Percentiles rank a stretch among this genome's conserved stretches.
phyloP scores from a whole-genome alignment of 78 protist genomes.

The Dictyostelium citrinum region DNA sequence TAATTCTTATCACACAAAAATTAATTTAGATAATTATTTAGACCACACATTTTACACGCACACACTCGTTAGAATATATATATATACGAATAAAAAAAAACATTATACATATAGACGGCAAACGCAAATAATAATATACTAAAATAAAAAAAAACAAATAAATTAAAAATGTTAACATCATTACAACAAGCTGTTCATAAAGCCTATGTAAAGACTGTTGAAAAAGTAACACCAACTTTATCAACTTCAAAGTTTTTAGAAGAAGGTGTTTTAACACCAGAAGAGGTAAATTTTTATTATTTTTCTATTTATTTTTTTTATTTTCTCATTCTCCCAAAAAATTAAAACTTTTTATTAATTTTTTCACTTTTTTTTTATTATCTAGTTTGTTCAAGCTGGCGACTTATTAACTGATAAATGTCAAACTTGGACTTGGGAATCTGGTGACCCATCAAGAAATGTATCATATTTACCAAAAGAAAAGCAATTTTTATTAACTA shows the following conservation, averaged over 20 bases:
- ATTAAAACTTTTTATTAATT: background rate
- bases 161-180: conserved; percentile 42
- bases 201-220: conserved; percentile 79
- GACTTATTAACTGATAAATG: conserved; percentile 92
- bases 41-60: background rate
- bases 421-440: conserved; percentile 96
- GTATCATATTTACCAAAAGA: conserved; percentile 88
- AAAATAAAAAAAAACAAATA: background rate
- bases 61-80: background rate
- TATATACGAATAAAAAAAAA: background rate
- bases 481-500: conserved; percentile 93
- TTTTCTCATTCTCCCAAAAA: no score
- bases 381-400: conserved; percentile 95
- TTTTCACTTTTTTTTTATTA: background rate
- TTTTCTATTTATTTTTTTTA: background rate
- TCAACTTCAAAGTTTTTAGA: conserved; percentile 86
- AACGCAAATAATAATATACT: background rate
- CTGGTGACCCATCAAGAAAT: conserved; percentile 75
- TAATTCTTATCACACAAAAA: background rate
- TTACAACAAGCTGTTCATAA: conserved; percentile 70
- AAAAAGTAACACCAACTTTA: conserved; percentile 73
- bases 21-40: background rate
- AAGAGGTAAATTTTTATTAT: conserved; percentile 75
- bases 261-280: conserved; percentile 96
- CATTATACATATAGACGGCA: no score